A percentile compares a stretch with the other conserved stretches of the same genome.
Evolutionary conservation across 108 stramenopile species (phyloP).

Genomic region (Poteriospumella lacustris): DNA sequence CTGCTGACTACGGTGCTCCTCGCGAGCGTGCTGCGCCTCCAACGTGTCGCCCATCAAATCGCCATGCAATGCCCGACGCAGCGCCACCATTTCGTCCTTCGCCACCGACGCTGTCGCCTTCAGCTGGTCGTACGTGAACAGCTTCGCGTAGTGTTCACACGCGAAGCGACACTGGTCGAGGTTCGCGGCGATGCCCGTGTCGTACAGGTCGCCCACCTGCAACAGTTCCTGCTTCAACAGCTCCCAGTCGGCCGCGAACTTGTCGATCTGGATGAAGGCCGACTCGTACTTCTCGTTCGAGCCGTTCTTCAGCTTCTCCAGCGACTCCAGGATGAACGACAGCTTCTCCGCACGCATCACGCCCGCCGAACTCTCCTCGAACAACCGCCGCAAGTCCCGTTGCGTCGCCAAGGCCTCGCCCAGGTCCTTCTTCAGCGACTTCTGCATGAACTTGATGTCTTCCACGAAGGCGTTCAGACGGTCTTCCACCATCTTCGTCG

Average conservation of each 20-base stretch:
- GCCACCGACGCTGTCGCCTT: neutral
- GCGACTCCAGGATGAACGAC: slow-evolving; percentile 12
- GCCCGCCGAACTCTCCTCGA: neutral
- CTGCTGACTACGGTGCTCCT: neutral
- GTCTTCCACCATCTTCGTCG: neutral
- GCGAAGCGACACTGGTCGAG: slow-evolving; percentile 7
- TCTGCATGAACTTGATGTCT: slow-evolving; percentile 10
- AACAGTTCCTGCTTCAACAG: neutral
- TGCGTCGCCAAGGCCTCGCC: neutral
- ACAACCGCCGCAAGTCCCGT: slow-evolving; percentile 1
- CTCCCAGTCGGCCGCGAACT: neutral
- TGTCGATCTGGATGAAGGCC: neutral
- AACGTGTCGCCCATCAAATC: neutral
- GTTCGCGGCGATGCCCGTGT: neutral
- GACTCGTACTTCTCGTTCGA: neutral
- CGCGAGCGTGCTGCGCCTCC: neutral
- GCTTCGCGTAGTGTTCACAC: neutral
- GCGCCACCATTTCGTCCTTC: neutral
- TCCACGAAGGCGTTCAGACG: neutral
- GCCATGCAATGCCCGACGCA: neutral
- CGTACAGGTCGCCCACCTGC: slow-evolving; percentile 1
- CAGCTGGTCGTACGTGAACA: slow-evolving; percentile 1
- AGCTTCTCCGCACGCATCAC: neutral
- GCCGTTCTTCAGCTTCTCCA: neutral
- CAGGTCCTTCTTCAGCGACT: neutral